Evolutionary conservation across 106 monocot genomes (phyloP), one percentile per base, ranked within the genome.

Genomic region (Posidonia australis): DNA sequence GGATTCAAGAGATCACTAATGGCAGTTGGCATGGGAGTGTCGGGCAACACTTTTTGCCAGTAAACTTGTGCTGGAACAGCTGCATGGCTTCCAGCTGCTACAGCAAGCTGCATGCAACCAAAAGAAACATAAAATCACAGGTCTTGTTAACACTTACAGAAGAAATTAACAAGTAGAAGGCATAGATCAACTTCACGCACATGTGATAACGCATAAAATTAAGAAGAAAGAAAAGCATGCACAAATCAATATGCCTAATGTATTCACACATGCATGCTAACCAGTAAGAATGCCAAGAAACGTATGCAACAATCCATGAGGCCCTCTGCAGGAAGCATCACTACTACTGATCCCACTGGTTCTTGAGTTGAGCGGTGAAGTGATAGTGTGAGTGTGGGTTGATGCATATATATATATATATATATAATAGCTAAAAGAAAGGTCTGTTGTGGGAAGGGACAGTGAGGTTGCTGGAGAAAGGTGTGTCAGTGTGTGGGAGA

Each of bases 21-120:
- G 9, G 75, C 68, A 29, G 10, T 24, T 25, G 75, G 75, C 58
- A 75, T 68, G 25, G 60, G 67, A 7, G 68, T 62, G 62, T 68
- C 26, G 17, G 75, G 75, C 66, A 78, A 31, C 17, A 46, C 68
- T 27, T 32, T 67, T 51, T 72, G 58, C 78, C 78, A 78, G 72
- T 78, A 78, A 5, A 72, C 32, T 27, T 73, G 30, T 2, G 46
- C 68, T 7, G 54, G 55, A 17, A 67, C 10, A 14, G 23, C 59
- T 59, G 63, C 78, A 56, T 64, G 47, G 26, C 44, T 58, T 24
- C n/a, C 72, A 9, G 68, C 10, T 42, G 7, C 69, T n/a, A 54
- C 77, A 10, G 36, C 59, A n/a, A 77, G 47, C 77, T 77, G 65
- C 71, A 70, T 52, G 19, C 56, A 56, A 22, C n/a, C 12, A 19